Evolutionary conservation across 768 basidiomycete species (phyloP).

Genomic region (Psilocybe subaeruginosa): DNA sequence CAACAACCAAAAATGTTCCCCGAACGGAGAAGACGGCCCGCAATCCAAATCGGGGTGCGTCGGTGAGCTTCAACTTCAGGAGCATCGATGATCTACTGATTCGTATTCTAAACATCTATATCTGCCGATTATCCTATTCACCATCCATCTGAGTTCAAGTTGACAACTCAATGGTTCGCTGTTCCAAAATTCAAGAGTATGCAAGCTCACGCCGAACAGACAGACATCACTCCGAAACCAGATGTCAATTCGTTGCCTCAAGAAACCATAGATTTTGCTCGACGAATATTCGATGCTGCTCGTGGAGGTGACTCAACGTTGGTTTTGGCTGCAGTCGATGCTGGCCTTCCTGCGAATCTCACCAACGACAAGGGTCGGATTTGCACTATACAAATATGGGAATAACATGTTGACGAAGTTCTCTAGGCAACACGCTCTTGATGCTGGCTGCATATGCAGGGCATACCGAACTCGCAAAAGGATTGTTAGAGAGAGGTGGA

Average conservation of each 20-base stretch:
- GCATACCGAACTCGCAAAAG: slow-evolving; percentile 53
- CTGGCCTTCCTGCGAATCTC: slow-evolving; percentile 72
- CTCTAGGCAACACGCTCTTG: slow-evolving; percentile 76
- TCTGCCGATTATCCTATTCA: too few relatives aligned
- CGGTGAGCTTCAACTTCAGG: background rate
- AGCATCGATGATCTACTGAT: background rate
- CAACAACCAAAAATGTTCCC: background rate
- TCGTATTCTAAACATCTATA: background rate
- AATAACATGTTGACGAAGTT: background rate
- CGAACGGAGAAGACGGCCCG: background rate
- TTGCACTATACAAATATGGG: background rate
- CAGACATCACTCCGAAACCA: slow-evolving; percentile 3
- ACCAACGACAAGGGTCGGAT: slow-evolving; percentile 65
- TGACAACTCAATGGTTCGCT: background rate
- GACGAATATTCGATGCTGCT: slow-evolving; percentile 77
- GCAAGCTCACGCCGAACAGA: background rate
- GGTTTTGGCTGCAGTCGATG: slow-evolving; percentile 63
- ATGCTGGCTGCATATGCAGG: slow-evolving; percentile 82
- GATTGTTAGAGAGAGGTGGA: slow-evolving; percentile 57
- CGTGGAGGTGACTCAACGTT: slow-evolving; percentile 56
- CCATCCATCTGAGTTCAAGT: background rate
- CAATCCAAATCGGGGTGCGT: background rate
- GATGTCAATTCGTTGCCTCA: slow-evolving; percentile 31
- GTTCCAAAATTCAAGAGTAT: background rate
- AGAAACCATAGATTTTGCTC: slow-evolving; percentile 58